Conservation (phyloP, 768 basidiomycete genomes). For the Suillus decipiens region DNA sequence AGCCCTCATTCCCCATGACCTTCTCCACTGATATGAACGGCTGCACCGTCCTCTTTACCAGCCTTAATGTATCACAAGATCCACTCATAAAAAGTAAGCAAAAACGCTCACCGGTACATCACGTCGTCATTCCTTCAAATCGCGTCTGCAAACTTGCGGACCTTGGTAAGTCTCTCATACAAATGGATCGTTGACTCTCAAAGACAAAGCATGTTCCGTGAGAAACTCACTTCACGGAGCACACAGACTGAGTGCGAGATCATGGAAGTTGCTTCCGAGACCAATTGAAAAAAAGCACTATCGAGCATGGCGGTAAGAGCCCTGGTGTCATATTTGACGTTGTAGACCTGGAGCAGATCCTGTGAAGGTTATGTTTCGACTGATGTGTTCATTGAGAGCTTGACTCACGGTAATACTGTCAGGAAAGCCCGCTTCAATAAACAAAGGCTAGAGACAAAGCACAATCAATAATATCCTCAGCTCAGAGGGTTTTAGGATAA, state of each 20-base stretch:
- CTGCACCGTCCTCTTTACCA: slow-evolving; percentile 62
- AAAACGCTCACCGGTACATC: background rate
- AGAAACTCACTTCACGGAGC: slow-evolving; percentile 52
- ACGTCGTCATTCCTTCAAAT: slow-evolving; percentile 31
- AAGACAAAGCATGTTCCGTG: slow-evolving; percentile 42
- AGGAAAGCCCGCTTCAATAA: slow-evolving; percentile 61
- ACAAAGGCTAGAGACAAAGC: slow-evolving; percentile 44
- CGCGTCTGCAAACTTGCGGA: slow-evolving; percentile 50
- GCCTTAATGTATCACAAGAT: slow-evolving; percentile 63
- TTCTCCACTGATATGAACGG: slow-evolving; percentile 54
- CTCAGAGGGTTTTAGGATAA: slow-evolving; percentile 71
- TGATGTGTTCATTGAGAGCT: slow-evolving; percentile 55
- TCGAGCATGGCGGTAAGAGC: too few relatives aligned
- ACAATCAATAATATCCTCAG: slow-evolving; percentile 56
- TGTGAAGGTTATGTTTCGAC: slow-evolving; percentile 77
- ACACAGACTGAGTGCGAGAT: too few relatives aligned
- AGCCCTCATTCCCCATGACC: slow-evolving; percentile 57
- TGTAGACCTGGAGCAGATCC: slow-evolving; percentile 31
- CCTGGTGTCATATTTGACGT: too few relatives aligned
- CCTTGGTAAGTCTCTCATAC: slow-evolving; percentile 42
- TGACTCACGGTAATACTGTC: slow-evolving; percentile 61
- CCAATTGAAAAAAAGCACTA: too few relatives aligned
- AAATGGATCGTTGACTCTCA: slow-evolving; percentile 49
- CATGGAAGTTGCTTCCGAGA: too few relatives aligned
- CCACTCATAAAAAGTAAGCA: slow-evolving; percentile 37